A percentile compares a stretch with the other conserved stretches of the same genome.
Evolutionary conservation across 371 early-diverging fungal species (phyloP).

Genomic region (Mortierella sp.): DNA sequence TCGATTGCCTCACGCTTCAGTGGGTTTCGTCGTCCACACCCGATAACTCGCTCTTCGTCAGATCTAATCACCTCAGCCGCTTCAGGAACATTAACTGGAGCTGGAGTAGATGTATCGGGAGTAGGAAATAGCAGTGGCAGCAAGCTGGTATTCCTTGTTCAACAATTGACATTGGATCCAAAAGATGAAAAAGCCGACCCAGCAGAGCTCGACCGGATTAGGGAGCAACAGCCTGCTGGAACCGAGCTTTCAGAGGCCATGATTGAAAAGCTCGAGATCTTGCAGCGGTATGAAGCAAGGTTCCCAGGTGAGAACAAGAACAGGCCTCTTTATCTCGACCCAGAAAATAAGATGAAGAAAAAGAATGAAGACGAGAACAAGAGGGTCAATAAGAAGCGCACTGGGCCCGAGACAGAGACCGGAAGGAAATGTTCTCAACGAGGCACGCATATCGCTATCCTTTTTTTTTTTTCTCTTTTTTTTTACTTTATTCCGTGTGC

Average conservation of each 20-base stretch:
- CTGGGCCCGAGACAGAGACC: background rate
- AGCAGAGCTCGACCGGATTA: constrained; percentile 17
- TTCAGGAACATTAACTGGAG: constrained; percentile 6
- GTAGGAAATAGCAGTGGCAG: background rate
- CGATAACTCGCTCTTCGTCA: constrained; percentile 2
- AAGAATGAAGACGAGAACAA: constrained; percentile 2
- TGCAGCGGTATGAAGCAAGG: constrained; percentile 57
- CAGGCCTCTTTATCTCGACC: background rate
- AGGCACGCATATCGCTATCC: constrained; percentile 15
- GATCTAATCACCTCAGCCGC: constrained; percentile 15
- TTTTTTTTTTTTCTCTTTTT: background rate
- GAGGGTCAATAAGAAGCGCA: background rate
- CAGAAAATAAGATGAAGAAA: background rate
- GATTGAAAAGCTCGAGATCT: constrained; percentile 48
- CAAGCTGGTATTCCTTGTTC: constrained; percentile 25
- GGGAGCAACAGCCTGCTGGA: constrained; percentile 38
- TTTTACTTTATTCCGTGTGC: background rate
- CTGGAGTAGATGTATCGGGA: background rate
- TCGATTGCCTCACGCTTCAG: constrained; percentile 39
- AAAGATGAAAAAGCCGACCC: constrained; percentile 28
- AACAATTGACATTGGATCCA: constrained; percentile 39
- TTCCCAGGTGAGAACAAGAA: constrained; percentile 57
- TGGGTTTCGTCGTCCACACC: constrained; percentile 38
- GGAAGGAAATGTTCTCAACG: constrained; percentile 6
- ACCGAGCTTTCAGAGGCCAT: constrained; percentile 44